Evolutionary conservation across 2,329 filamentous ascomycete genomes (phyloP).

Genomic region (Waltergamsia citrina): DNA sequence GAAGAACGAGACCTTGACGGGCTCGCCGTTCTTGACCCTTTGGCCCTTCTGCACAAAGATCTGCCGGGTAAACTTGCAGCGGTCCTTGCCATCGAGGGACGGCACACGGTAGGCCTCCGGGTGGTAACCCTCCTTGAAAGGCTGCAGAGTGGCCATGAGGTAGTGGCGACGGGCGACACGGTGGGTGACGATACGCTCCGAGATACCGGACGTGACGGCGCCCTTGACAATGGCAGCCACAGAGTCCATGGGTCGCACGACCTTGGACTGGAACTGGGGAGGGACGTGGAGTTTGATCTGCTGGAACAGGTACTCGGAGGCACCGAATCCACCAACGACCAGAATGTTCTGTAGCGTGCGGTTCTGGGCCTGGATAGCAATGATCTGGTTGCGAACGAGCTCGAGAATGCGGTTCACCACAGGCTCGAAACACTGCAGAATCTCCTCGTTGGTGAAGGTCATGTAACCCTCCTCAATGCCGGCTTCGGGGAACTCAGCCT

Average conservation of each 20-base stretch:
- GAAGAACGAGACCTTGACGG: constrained; percentile 98
- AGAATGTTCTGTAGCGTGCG: constrained; percentile 88
- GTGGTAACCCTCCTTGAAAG: constrained; percentile 98
- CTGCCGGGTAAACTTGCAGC: constrained; percentile 96
- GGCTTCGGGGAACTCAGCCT: constrained; percentile 94
- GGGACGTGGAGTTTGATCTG: constrained; percentile 98
- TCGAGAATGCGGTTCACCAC: constrained; percentile 96
- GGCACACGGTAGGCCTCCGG: constrained; percentile 97
- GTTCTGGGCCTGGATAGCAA: constrained; percentile 97
- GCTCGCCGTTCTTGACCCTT: constrained; percentile 97
- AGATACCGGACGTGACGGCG: constrained; percentile 94
- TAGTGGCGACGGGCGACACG: constrained; percentile 96
- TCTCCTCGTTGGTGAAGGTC: constrained; percentile 99
- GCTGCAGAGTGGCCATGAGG: constrained; percentile 96
- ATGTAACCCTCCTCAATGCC: constrained; percentile 99
- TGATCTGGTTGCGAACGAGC: constrained; percentile 95
- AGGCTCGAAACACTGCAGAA: constrained; percentile 96
- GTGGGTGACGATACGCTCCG: constrained; percentile 91
- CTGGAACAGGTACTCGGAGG: constrained; percentile 97
- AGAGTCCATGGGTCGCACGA: constrained; percentile 96
- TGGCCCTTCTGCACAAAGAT: constrained; percentile 99
- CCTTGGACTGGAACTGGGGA: constrained; percentile 96
- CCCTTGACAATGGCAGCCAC: constrained; percentile 98
- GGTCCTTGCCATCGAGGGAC: constrained; percentile 90
- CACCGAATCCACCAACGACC: constrained; percentile 95